Evolutionary conservation across 192 early-diverging fungal species (phyloP), one percentile per base, ranked within the genome.

Genomic region (Dispira parvispora): DNA sequence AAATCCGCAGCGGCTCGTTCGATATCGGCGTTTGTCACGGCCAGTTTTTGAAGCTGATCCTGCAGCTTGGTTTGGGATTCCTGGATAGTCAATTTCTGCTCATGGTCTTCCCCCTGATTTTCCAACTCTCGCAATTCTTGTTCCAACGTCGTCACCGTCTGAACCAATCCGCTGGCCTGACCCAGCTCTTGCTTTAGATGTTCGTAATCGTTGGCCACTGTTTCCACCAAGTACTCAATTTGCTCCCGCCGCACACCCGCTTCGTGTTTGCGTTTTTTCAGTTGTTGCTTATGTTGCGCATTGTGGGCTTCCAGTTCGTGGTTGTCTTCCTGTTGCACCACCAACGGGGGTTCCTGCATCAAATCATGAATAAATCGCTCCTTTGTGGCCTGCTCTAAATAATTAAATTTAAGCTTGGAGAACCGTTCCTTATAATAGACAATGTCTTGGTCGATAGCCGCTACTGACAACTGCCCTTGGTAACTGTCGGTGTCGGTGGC

Each of bases 361-460:
- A 77, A 62, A 27, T 71, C 63, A 50, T 68, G 71, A 8, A 81
- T 28, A 52, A 81, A 81, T 26, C 55, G 61, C 52, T 81, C 76
- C 64, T 81, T 81, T 10, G 79, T 71, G 23, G 71, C 67, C 62
- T 73, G 79, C 64, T 81, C 79, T 28, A 81, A 65, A 63, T 71
- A 78, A 52, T 75, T 77, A 52, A 76, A 78, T 61, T 78, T 78
- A 42, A 81, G 65, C 63, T 81, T 81, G 32, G 67, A 63, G 54
- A 81, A 78, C n/a, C 75, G 69, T 26, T 77, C 75, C 76, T 81
- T 27, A 18, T 28, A 60, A 21, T 60, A 60, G 12, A 8, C 25
- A 12, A 60, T 28, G 13, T 60, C 57, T 5, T 28, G 32, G 2
- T 60, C 57, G 28, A 60, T 43, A 13, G 57, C 57, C 25, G 18